Conservation (phyloP, 176 grass and related monocot species). For the Paspalum notatum region DNA sequence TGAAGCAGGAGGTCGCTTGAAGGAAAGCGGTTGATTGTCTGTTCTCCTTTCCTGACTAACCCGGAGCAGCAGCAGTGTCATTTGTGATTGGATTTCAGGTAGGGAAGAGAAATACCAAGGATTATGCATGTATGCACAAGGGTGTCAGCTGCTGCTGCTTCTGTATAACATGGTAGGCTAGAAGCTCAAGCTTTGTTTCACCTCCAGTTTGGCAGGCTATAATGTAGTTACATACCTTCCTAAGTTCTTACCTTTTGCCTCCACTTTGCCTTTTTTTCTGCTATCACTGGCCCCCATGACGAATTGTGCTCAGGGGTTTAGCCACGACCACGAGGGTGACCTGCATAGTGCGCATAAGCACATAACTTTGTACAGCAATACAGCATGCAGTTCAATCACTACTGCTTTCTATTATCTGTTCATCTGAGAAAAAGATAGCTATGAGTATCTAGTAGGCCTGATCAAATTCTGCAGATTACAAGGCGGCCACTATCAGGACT, state of each 20-base stretch:
- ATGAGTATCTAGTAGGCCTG: background rate
- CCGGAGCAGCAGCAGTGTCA: background rate
- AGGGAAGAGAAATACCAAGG: background rate
- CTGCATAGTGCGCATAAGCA: background rate
- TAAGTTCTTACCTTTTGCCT: constrained; percentile 3
- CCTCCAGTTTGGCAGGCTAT: constrained; percentile 23
- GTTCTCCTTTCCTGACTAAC: background rate
- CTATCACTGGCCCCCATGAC: constrained; percentile 10
- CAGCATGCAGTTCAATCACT: background rate
- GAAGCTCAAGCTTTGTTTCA: background rate
- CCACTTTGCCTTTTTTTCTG: background rate
- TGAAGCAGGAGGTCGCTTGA: background rate
- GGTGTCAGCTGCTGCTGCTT: background rate
- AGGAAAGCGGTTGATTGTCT: constrained; percentile 17
- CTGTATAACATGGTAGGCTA: constrained; percentile 41
- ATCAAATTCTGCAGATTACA: background rate
- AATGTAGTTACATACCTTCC: constrained; percentile 13
- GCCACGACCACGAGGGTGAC: constrained; percentile 29
- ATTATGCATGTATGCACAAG: background rate
- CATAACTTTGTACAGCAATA: background rate
- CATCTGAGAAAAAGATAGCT: background rate
- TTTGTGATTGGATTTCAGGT: background rate
- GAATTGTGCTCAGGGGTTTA: constrained; percentile 37
- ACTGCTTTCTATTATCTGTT: too few relatives aligned
- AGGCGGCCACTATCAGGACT: constrained; percentile 1